phyloP scores from a whole-genome alignment of 352 stramenopile genomes.

The Globisporangium sylvaticum region DNA sequence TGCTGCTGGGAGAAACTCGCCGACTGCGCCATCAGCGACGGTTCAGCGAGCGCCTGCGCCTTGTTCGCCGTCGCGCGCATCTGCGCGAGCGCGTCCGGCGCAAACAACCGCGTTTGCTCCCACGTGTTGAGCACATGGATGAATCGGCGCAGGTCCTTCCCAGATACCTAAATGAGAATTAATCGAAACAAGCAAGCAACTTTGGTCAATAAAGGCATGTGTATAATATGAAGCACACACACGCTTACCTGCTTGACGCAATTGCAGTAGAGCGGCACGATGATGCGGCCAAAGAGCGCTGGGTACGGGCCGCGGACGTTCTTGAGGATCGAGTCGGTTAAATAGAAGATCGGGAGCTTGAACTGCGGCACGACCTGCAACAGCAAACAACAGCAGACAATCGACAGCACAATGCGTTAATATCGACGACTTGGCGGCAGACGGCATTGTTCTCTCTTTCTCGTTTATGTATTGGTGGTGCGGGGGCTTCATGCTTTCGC shows the following conservation, averaged over 20 bases:
- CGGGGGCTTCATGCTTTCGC: neutral
- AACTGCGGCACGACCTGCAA: slow-evolving; percentile 64
- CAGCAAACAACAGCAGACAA: slow-evolving; percentile 17
- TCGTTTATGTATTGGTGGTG: neutral
- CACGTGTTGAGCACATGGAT: slow-evolving; percentile 86
- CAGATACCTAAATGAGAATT: slow-evolving; percentile 40
- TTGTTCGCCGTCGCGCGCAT: slow-evolving; percentile 69
- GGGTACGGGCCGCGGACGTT: slow-evolving; percentile 79
- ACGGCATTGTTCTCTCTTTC: neutral
- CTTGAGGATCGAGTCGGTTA: slow-evolving; percentile 89
- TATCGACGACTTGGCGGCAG: too few species aligned
- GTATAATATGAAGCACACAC: neutral
- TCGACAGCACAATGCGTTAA: slow-evolving; percentile 5
- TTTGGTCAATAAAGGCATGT: neutral
- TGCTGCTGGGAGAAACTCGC: slow-evolving; percentile 51
- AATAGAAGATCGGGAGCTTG: slow-evolving; percentile 89
- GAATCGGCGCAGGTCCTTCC: slow-evolving; percentile 80
- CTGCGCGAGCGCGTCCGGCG: slow-evolving; percentile 41
- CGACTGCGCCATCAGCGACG: slow-evolving; percentile 30
- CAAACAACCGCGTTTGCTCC: slow-evolving; percentile 64
- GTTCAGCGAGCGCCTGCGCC: slow-evolving; percentile 44
- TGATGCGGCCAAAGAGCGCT: slow-evolving; percentile 57
- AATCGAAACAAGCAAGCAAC: neutral
- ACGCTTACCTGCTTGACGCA: slow-evolving; percentile 68
- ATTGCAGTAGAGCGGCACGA: slow-evolving; percentile 84